Conservation (phyloP, 768 basidiomycete genomes). For the Cystofilobasidium capitatum region DNA sequence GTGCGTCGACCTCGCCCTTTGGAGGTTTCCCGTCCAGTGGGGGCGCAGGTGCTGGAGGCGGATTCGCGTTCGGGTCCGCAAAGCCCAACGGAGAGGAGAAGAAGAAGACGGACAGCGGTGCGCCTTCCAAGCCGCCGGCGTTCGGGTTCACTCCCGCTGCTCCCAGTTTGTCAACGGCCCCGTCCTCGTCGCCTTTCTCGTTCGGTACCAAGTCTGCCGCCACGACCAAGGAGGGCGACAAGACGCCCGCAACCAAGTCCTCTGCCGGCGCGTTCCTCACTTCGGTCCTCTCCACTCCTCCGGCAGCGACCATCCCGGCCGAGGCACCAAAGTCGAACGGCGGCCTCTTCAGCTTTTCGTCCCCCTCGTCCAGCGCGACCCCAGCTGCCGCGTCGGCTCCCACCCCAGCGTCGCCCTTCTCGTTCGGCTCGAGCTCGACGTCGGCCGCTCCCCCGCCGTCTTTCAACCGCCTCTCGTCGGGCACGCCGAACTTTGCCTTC, state of each 20-base stretch:
- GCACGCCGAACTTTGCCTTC: constrained; percentile 27
- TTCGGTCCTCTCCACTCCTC: constrained; percentile 11
- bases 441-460: constrained; percentile 12
- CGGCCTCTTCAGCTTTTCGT: neutral
- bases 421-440: constrained; percentile 15
- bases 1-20: constrained; percentile 46
- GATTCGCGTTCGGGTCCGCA: constrained; percentile 17
- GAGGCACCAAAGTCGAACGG: neutral
- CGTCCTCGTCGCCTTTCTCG: constrained; percentile 5
- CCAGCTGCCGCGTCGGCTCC: neutral
- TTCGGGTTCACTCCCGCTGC: neutral
- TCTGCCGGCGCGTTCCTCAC: constrained; percentile 10
- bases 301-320: neutral
- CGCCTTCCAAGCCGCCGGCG: neutral
- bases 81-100: neutral
- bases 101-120: neutral
- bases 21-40: constrained; percentile 59
- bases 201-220: constrained; percentile 1
- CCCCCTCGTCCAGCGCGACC: neutral
- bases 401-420: constrained; percentile 10
- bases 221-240: neutral
- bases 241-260: neutral
- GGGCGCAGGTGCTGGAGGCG: constrained; percentile 41
- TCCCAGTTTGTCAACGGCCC: neutral
- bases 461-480: constrained; percentile 20